These are phyloP conservation scores for Podospora pseudocomata DNA, from an alignment of 495 filamentous ascomycete genomes.

Conservation along the genomic window DNA sequence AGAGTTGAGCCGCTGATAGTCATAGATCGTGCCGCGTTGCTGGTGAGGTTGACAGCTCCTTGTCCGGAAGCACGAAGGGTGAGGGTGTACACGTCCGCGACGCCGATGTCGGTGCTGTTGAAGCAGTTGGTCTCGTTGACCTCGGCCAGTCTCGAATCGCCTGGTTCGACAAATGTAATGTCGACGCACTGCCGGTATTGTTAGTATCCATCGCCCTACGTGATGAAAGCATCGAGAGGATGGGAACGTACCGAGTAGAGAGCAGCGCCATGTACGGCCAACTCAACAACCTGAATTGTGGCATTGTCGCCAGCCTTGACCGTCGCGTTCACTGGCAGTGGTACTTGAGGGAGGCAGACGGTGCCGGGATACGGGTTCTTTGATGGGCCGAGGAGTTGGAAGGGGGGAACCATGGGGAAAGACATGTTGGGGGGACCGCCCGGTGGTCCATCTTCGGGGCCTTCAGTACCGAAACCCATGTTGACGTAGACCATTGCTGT, in stretches of 20 bases:
- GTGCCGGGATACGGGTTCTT: slow-evolving; percentile 80
- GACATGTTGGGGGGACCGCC: slow-evolving; percentile 78
- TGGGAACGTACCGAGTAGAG: slow-evolving; percentile 76
- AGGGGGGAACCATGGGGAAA: slow-evolving; percentile 73
- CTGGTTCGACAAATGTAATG: slow-evolving; percentile 68
- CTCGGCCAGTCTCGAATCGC: slow-evolving; percentile 58
- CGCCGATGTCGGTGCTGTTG: slow-evolving; percentile 70
- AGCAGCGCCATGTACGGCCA: slow-evolving; percentile 82
- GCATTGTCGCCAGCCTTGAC: slow-evolving; percentile 82
- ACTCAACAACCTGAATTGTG: slow-evolving; percentile 91
- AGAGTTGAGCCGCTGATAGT: slow-evolving; percentile 17
- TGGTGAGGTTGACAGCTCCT: slow-evolving; percentile 29
- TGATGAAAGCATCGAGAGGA: not conserved
- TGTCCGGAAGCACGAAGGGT: slow-evolving; percentile 37
- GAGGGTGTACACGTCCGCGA: slow-evolving; percentile 70
- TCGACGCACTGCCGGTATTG: slow-evolving; percentile 73
- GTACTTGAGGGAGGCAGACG: slow-evolving; percentile 86
- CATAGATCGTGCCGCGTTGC: slow-evolving; percentile 4
- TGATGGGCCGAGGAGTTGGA: slow-evolving; percentile 79
- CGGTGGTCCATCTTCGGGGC: slow-evolving; percentile 33
- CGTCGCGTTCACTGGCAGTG: slow-evolving; percentile 69
- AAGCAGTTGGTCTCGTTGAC: slow-evolving; percentile 80
- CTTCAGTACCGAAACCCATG: slow-evolving; percentile 75
- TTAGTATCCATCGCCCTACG: no score
- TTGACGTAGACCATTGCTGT: slow-evolving; percentile 91